phyloP scores from a whole-genome alignment of 129 eudicot genomes.

The Calendula officinalis region DNA sequence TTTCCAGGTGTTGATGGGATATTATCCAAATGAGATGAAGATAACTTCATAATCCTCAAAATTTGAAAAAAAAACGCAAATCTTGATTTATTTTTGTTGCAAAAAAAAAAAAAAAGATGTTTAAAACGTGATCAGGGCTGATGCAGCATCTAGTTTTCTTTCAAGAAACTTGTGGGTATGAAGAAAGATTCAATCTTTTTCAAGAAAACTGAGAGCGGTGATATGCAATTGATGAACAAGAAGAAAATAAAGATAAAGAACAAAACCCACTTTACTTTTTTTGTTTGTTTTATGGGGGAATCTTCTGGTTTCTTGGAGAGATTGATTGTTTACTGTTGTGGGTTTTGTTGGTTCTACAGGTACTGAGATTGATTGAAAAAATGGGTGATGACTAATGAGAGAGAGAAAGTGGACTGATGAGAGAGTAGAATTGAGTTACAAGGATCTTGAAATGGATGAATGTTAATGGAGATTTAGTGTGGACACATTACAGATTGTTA shows the following conservation, averaged over 20 bases:
- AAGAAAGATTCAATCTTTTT: constrained; percentile 7
- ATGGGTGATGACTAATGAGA: constrained; percentile 35
- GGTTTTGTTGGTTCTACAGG: constrained; percentile 33
- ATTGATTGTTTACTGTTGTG: constrained; percentile 37
- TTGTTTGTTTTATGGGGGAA: constrained; percentile 32
- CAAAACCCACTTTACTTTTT: constrained; percentile 4
- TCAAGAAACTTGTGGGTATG: constrained; percentile 16
- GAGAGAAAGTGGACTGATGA: constrained; percentile 28
- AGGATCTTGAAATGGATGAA: constrained; percentile 36
- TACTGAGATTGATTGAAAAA: constrained; percentile 30
- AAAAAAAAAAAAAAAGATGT: neutral
- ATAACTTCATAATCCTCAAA: constrained; percentile 38
- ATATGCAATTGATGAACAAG: constrained; percentile 14
- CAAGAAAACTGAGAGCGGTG: neutral
- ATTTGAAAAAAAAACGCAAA: neutral
- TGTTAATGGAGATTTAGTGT: constrained; percentile 37
- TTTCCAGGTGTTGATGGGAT: constrained; percentile 77
- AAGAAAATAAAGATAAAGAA: constrained; percentile 18
- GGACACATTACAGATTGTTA: constrained; percentile 31
- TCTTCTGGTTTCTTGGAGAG: constrained; percentile 68
- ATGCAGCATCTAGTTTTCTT: neutral
- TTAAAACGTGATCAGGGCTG: too few relatives aligned
- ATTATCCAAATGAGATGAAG: constrained; percentile 64
- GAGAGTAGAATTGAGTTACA: constrained; percentile 36
- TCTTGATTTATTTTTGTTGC: neutral